A percentile compares a stretch with the other conserved stretches of the same genome.
phyloP scores from a whole-genome alignment of 306 rosid genomes.

The Inga laurina region DNA sequence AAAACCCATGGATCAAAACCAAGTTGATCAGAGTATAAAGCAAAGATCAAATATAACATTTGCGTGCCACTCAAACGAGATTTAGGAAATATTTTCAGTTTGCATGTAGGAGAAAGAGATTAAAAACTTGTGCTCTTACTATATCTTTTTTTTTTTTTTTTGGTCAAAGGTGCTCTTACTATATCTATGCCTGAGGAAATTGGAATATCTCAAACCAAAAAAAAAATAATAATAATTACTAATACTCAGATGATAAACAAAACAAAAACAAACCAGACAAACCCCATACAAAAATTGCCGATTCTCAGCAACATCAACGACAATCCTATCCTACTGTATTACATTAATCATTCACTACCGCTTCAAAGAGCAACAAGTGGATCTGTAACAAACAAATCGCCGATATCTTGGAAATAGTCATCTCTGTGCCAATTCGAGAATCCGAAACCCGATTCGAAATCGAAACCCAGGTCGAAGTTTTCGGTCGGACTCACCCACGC shows the following conservation, averaged over 20 bases:
- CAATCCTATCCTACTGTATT: neutral
- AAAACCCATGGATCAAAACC: no score
- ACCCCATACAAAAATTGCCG: conserved; percentile 58
- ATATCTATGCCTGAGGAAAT: neutral
- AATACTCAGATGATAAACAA: neutral
- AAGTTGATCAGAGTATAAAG: no score
- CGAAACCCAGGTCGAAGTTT: conserved; percentile 35
- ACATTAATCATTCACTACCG: neutral
- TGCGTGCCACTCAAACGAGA: no score
- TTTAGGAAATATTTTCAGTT: no score
- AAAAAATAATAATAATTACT: neutral
- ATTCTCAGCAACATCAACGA: conserved; percentile 30
- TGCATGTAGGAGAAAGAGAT: no score
- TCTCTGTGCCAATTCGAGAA: conserved; percentile 39
- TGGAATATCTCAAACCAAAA: neutral
- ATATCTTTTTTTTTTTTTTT: no score
- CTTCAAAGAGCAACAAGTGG: conserved; percentile 58
- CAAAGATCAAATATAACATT: no score
- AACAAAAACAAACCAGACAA: neutral
- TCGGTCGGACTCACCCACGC: conserved; percentile 33
- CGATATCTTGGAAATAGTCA: conserved; percentile 83
- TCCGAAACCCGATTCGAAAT: conserved; percentile 24
- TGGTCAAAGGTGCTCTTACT: neutral
- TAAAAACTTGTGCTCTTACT: neutral
- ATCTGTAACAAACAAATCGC: conserved; percentile 72